Evolutionary conservation across 225 moss, liverwort and hornwort species (phyloP), one percentile per base, ranked within the genome.

Genomic region (Straminergon stramineum): DNA sequence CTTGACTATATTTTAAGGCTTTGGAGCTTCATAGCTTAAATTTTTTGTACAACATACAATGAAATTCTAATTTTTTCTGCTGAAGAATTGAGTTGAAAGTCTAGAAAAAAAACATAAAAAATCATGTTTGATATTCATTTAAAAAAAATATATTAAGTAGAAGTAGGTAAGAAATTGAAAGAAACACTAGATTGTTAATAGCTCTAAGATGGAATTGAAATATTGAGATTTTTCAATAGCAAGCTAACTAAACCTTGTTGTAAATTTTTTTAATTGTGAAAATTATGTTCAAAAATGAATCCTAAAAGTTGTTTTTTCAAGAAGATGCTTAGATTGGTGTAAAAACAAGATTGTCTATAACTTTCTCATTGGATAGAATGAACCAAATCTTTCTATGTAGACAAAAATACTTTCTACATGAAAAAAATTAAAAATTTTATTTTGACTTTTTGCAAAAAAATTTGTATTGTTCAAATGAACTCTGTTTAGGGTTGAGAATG

Each of bases 401-500:
- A 68, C 21, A 20, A 68, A 63, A 20, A 37, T 6, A 37, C 4
- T 37, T 37, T 68, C 3, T 37, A 11, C 8, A 1, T 39, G 14
- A 41, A 26, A 41, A 41, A 39, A 71, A 41, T 26, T 8, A 2
- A 14, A 8, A 15, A 5, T 71, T 71, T 71, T 26, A 71, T 71
- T 41, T 71, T 26, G 41, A 3, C 15, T 27, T 26, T 24, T 4
- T 15, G 2, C 3, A 4, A 67, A 71, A 13, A 9, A 2, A 15
- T 41, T 27, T 41, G 15, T 26, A 2, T 27, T 41, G 15, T 15
- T 1, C 7, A 5, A 5, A 71, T 4, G 2, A 41, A 71, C 4
- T 71, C 0, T 2, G 0, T 26, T 41, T 41, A 26, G 5, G 71
- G 2, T 0, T 41, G 0, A 41, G 26, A 9, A 2, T 15, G 15